Percentiles rank a stretch among this genome's conserved stretches.
phyloP scores from a whole-genome alignment of 495 filamentous ascomycete genomes.

The Penicillium paxilli region DNA sequence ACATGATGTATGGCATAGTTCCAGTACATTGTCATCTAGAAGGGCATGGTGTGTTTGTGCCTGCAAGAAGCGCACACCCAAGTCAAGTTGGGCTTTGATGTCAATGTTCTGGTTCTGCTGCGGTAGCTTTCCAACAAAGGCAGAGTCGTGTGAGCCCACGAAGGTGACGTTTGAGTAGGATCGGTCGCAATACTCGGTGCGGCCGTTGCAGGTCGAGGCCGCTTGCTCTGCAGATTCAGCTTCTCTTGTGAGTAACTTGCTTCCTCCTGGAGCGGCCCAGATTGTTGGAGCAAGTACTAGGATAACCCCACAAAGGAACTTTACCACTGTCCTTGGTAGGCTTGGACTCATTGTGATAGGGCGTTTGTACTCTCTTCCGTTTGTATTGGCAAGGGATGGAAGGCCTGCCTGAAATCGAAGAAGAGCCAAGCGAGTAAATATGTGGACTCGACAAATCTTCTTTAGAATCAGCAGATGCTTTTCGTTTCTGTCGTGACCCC shows the following conservation, averaged over 20 bases:
- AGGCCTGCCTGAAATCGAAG: background rate
- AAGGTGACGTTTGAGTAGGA: slow-evolving; percentile 66
- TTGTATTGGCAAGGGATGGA: background rate
- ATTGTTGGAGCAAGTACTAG: slow-evolving; percentile 14
- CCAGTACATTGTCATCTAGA: slow-evolving; percentile 44
- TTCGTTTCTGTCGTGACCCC: background rate
- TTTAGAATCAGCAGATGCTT: background rate
- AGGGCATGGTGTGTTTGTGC: slow-evolving; percentile 61
- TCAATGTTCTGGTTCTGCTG: slow-evolving; percentile 68
- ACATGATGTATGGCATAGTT: slow-evolving; percentile 69
- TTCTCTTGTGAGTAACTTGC: background rate
- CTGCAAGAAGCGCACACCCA: slow-evolving; percentile 69
- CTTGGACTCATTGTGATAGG: background rate
- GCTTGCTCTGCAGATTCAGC: slow-evolving; percentile 4
- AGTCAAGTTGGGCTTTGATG: slow-evolving; percentile 62
- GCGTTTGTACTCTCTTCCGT: background rate
- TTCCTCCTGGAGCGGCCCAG: background rate
- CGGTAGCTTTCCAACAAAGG: slow-evolving; percentile 62
- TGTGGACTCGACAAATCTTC: background rate
- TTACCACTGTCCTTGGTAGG: background rate
- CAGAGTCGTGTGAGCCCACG: slow-evolving; percentile 67
- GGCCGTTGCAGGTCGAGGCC: slow-evolving; percentile 61
- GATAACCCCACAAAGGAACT: slow-evolving; percentile 9
- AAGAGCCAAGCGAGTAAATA: background rate
- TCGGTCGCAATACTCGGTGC: slow-evolving; percentile 57